Base-by-base conservation (phyloP, 352 stramenopile genomes). In the Phytopythium chamaehyphon region DNA sequence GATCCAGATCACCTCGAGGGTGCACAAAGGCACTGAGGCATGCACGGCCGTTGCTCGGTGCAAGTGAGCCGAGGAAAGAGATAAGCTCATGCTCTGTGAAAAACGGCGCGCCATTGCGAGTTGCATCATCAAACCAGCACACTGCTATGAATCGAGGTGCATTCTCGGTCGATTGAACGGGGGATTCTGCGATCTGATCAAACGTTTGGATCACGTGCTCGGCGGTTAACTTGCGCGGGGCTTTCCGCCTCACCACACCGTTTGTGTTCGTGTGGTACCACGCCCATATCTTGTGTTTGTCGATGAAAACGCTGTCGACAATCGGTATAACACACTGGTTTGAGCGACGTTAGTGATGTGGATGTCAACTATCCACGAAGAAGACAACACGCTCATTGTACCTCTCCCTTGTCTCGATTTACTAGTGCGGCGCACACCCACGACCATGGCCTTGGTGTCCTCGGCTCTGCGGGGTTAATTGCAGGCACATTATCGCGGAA, bases 251-350 rank as follows among this genome's bases (percentile, higher is more conserved):
- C 28, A 90, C 66, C 21, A 88, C 53, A 19, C 79, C 79, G 49
- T 63, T 55, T 5, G 48, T 58, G 38, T 59, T 76, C 8, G 61
- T 78, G 60, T 77, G 85, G 58, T 84, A 90, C 82, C 82, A 90
- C 11, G 73, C 79, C 75, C 76, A 88, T 50, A 93, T 89, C 55
- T 90, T 71, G 45, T 84, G 76, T 45, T 86, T 82, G 57, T 86
- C 62, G 38, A 90, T 49, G 57, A 91, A 88, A 24, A 90, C 71
- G 33, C 71, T 88, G 54, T 90, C 83, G 18, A 93, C 54, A 1
- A 91, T 57, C 5, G 67, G 61, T 28, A 88, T 51, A 11, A 40
- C 52, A 40, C 80, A 85, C 64, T 83, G 22, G 5, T 1, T 40
- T 2, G 2, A 8, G 14, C 18, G 15, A 36, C 24, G 37, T 11